Base-by-base conservation (phyloP, 2,329 filamentous ascomycete genomes). In the Sphaerulina musiva region DNA sequence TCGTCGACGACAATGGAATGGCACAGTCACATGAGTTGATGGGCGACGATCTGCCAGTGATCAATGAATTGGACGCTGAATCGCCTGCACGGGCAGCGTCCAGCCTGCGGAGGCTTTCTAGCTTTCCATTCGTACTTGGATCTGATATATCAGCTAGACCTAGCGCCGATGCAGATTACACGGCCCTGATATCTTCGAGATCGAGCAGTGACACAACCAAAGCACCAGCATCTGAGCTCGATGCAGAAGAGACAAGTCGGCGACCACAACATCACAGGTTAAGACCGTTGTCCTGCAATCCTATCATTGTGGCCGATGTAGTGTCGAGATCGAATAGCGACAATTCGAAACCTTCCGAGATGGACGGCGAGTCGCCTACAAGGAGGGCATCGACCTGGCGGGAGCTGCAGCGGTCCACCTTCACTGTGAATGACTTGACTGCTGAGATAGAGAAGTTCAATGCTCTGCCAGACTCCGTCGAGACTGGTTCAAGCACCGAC, bases 311-410 rank as follows among this genome's bases (percentile, higher is more conserved):
- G 48, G 42, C 48, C 12, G n/a, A 45, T 20, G 38, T 41, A 11
- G 20, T 46, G 12, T 45, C 48, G 34, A 44, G 23, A 20, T 39
- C 20, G 12, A 11, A 51, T 20, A 36, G 40, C 9, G 34, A 40
- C 32, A 31, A 39, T 8, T 11, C 41, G 3, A 10, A 42, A 38
- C 41, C 48, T 9, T 45, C 39, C 32, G 53, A 55, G 34, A 48
- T 55, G 53, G 53, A 55, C n/a, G 49, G 36, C 39, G 53, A 51
- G 31, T 55, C 53, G 20, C 53, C 53, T 10, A 51, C 53, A 36
- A 41, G 53, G 41, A 51, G 53, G 38, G 38, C 44, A 6, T 51
- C 48, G n/a, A 46, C 32, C 36, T 51, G 41, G 41, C 41, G 48
- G 14, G 41, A 45, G 36, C 42, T 51, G 17, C 48, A 51, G 38